Conservation (phyloP, 176 grass and related monocot genomes). For the Rhynchospora pubera region DNA sequence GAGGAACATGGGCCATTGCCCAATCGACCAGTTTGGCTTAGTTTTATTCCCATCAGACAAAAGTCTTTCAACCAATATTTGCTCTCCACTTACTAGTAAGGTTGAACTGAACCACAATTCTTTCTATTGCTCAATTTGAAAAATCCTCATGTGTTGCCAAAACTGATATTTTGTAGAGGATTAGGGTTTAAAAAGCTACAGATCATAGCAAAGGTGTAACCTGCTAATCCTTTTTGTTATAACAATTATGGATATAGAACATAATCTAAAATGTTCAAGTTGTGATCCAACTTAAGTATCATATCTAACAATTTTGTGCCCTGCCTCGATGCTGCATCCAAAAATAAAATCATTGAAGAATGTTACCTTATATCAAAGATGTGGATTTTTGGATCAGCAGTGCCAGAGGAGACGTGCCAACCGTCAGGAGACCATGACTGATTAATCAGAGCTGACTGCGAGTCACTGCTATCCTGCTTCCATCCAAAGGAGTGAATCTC, state of each 20-base stretch:
- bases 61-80: neutral
- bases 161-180: no score
- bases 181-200: no score
- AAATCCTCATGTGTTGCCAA: no score
- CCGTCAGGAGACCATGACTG: slow-evolving; percentile 96
- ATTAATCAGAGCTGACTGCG: slow-evolving; percentile 91
- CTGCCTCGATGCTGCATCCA: neutral
- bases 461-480: slow-evolving; percentile 89
- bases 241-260: neutral
- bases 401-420: slow-evolving; percentile 67
- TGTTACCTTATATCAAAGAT: slow-evolving; percentile 76
- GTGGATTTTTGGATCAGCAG: slow-evolving; percentile 77
- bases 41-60: neutral
- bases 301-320: neutral
- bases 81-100: no score
- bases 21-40: neutral
- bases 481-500: slow-evolving; percentile 84
- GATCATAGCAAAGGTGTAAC: no score
- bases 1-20: neutral
- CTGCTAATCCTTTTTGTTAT: no score
- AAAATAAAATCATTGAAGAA: slow-evolving; percentile 6
- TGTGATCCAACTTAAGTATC: neutral
- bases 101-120: no score
- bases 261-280: neutral
- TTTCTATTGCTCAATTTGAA: no score